Conservation (phyloP, 176 grass and related monocot genomes). For the Hordeum vulgare region DNA sequence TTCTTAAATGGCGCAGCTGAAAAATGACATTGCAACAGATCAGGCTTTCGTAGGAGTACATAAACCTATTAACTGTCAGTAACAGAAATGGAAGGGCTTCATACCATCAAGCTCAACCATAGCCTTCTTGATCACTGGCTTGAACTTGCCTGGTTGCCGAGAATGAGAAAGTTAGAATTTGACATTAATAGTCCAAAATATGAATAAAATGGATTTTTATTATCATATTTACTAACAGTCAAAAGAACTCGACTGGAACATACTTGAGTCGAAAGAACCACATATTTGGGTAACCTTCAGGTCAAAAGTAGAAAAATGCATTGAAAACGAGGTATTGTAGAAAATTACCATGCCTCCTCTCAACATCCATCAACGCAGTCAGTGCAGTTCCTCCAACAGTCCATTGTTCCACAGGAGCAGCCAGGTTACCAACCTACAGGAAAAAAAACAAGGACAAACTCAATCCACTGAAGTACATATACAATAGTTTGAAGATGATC, state of each 20-base stretch:
- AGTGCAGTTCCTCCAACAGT: constrained; percentile 95
- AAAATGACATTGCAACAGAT: constrained; percentile 19
- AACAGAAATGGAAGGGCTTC: not conserved
- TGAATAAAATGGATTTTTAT: not conserved
- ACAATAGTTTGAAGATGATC: too few species aligned
- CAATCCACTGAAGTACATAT: not conserved
- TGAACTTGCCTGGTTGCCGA: constrained; percentile 70
- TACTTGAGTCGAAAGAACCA: not conserved
- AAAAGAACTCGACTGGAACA: not conserved
- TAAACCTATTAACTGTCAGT: not conserved
- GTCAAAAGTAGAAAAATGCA: not conserved
- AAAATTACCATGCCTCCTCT: constrained; percentile 92
- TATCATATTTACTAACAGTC: not conserved
- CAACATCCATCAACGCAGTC: constrained; percentile 97
- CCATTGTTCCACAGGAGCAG: constrained; percentile 89
- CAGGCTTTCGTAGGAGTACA: not conserved
- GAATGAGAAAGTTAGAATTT: not conserved
- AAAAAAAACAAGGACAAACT: not conserved
- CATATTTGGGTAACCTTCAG: not conserved
- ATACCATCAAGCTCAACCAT: constrained; percentile 99
- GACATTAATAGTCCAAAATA: not conserved
- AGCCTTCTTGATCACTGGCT: constrained; percentile 99
- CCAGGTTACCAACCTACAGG: constrained; percentile 73
- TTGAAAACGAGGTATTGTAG: not conserved
- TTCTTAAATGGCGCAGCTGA: constrained; percentile 83